Conservation (phyloP, 495 filamentous ascomycete genomes). For the Podospora tetraspora region DNA sequence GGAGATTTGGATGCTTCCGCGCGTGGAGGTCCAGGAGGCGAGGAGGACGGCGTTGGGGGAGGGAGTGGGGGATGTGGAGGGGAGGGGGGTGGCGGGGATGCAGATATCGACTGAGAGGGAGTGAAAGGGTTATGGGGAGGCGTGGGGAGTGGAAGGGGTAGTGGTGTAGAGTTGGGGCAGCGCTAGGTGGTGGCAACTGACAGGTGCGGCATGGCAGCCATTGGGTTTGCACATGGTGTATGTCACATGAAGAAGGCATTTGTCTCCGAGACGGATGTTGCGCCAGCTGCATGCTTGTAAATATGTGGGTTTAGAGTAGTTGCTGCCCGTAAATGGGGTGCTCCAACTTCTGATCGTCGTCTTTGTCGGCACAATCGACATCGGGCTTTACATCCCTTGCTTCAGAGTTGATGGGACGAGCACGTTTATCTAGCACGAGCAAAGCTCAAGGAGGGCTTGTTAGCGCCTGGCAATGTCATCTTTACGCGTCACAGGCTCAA, state of each 20-base stretch:
- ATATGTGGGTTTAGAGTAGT: neutral
- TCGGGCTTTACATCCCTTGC: too few species aligned
- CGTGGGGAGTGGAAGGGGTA: too few species aligned
- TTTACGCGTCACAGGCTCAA: neutral
- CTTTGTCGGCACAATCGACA: too few species aligned
- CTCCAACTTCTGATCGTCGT: too few species aligned
- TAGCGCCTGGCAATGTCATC: neutral
- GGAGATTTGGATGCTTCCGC: constrained; percentile 1
- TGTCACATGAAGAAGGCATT: neutral
- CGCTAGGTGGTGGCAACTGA: neutral
- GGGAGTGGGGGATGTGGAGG: neutral
- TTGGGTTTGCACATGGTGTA: neutral
- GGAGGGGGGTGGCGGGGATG: constrained; percentile 1
- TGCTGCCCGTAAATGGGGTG: neutral
- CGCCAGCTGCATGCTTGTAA: neutral
- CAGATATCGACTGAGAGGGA: neutral
- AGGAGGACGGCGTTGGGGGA: neutral
- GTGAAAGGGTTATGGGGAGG: neutral
- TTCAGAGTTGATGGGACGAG: neutral
- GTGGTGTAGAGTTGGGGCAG: neutral
- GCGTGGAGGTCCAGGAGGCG: neutral
- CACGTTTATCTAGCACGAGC: neutral
- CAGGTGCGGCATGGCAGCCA: neutral
- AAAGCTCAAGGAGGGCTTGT: neutral
- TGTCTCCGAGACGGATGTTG: too few species aligned